Evolutionary conservation across 805 yeast species (phyloP), one percentile per base, ranked within the genome.

Genomic region (Jamesozyma rosinii): DNA sequence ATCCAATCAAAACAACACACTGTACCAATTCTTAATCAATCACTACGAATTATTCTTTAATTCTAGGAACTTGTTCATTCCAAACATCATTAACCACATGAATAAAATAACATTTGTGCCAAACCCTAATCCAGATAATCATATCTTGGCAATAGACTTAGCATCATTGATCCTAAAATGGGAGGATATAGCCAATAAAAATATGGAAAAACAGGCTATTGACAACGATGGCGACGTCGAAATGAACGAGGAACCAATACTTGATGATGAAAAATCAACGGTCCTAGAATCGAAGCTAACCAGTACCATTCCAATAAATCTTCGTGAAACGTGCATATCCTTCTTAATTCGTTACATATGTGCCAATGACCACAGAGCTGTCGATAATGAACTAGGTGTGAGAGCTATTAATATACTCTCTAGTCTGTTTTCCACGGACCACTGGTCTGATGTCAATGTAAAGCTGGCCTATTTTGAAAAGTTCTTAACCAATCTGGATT

Each of bases 361-460:
- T 61, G 78, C 88, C 34, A 80, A 87, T 44, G 85, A 85, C 2
- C 89, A 83, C 45, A 72, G 92, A 49, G 88, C 90, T 0, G 77
- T 92, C 0, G 95, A 88, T 49, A 79, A 79, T 52, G 88, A 83
- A 43, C 65, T 87, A 3, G 94, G 95, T 13, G 80, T 80, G 45
- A 76, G 86, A 38, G 92, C 95, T 0, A 63, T 92, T 41, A 79
- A 77, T n/a, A 79, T 88, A 10, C 67, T 92, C 38, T 80, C 83
- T 42, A 80, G 78, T 42, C 68, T 90, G 13, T 66, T 89, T 44
- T 78, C 86, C 9, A 78, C 84, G 3, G 73, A 72, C 0, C 77
- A 76, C 47, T 90, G 97, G 97, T 73, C 86, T 0, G 95, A 87
- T 51, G 94, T 87, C 5, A 75, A 81, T n/a, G 88, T 92, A 17